Percentiles rank a stretch among this genome's conserved stretches.
Conservation (phyloP, 768 basidiomycete species). For the Trametes cingulata region DNA sequence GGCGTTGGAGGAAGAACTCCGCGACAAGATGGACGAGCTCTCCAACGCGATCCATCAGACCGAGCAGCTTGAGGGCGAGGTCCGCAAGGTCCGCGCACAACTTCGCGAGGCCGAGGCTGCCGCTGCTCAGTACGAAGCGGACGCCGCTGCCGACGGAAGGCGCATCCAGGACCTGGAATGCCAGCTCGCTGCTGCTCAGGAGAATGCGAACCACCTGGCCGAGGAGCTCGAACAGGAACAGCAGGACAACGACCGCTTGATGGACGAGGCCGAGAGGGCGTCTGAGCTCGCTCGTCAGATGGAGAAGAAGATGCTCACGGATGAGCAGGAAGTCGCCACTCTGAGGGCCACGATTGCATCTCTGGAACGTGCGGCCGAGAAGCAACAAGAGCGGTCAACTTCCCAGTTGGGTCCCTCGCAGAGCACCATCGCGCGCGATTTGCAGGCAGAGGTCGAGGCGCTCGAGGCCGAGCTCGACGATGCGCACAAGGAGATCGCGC, state of each 20-base stretch:
- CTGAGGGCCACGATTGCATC: slow-evolving; percentile 52
- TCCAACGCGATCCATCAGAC: slow-evolving; percentile 25
- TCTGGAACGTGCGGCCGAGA: slow-evolving; percentile 55
- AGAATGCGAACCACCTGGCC: slow-evolving; percentile 45
- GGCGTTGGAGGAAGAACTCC: slow-evolving; percentile 42
- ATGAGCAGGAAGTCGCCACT: slow-evolving; percentile 53
- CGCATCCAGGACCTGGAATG: slow-evolving; percentile 58
- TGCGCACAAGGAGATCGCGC: slow-evolving; percentile 74
- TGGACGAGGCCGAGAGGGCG: slow-evolving; percentile 52
- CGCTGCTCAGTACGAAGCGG: slow-evolving; percentile 60
- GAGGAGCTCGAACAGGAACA: slow-evolving; percentile 48
- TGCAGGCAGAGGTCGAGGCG: slow-evolving; percentile 53
- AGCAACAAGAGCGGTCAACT: slow-evolving; percentile 29
- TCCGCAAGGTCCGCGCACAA: slow-evolving; percentile 41
- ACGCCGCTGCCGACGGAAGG: slow-evolving; percentile 51
- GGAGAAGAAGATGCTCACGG: slow-evolving; percentile 68
- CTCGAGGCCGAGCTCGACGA: slow-evolving; percentile 78
- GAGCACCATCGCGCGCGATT: slow-evolving; percentile 39
- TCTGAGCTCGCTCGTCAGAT: slow-evolving; percentile 62
- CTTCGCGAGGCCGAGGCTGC: slow-evolving; percentile 48
- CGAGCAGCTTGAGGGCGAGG: slow-evolving; percentile 31
- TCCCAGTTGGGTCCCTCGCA: slow-evolving; percentile 30
- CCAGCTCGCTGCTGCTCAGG: slow-evolving; percentile 49
- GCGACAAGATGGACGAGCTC: slow-evolving; percentile 33
- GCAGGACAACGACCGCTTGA: slow-evolving; percentile 51